phyloP scores from a whole-genome alignment of 208 protist genomes.

The Leishmania amazonensis region DNA sequence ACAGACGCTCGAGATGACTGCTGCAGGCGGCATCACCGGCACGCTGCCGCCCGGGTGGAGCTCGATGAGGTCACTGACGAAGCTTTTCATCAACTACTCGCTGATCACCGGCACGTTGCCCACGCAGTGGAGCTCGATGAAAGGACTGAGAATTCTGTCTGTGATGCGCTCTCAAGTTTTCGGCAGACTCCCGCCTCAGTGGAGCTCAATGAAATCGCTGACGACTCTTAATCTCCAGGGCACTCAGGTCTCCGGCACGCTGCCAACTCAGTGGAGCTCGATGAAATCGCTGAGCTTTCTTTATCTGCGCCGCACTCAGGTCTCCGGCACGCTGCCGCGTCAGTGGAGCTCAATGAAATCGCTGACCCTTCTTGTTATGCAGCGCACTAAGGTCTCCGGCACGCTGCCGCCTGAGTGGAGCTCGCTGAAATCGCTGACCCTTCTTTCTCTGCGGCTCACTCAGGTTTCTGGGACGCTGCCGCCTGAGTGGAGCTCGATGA shows the following conservation, averaged over 20 bases:
- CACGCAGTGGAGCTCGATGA: background rate
- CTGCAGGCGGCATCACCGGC: background rate
- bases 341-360: too few species aligned
- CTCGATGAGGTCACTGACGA: background rate
- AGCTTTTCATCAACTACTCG: background rate
- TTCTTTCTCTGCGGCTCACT: background rate
- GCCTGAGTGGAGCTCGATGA: too few species aligned
- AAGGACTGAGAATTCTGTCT: background rate
- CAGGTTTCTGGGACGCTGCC: background rate
- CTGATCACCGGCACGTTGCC: conserved; percentile 8
- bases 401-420: conserved; percentile 13
- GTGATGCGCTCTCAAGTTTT: background rate
- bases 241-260: background rate
- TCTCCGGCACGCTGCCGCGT: background rate
- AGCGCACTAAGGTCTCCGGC: too few species aligned
- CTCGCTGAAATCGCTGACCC: background rate
- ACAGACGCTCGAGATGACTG: background rate
- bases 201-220: background rate
- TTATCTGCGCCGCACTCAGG: background rate
- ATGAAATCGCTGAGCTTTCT: background rate
- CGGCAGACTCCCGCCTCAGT: conserved; percentile 3
- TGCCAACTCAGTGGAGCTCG: conserved; percentile 3
- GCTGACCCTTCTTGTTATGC: too few species aligned
- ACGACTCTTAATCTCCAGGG: too few species aligned
- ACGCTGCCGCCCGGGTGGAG: conserved; percentile 5